Conservation (phyloP, 129 eudicot genomes). For the Logfia minima region DNA sequence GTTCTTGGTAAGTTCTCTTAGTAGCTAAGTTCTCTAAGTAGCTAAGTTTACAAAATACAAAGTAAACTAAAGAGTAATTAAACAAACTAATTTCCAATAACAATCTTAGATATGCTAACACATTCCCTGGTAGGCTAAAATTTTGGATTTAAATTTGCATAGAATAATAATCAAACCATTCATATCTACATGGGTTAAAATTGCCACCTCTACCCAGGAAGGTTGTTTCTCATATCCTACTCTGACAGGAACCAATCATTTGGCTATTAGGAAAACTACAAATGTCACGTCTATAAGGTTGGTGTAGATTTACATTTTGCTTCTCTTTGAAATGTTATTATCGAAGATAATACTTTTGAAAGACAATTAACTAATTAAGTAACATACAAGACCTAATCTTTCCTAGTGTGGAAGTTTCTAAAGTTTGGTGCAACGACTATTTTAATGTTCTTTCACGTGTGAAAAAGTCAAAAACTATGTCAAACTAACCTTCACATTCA, state of each 20-base stretch:
- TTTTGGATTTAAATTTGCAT: neutral
- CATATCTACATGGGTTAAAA: neutral
- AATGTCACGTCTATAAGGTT: neutral
- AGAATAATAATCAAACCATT: neutral
- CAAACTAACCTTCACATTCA: conserved; percentile 11
- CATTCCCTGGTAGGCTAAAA: neutral
- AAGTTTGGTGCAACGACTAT: conserved; percentile 25
- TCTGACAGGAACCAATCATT: neutral
- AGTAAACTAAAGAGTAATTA: too few species aligned
- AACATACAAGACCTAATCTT: conserved; percentile 5
- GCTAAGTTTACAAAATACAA: too few species aligned
- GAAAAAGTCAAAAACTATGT: conserved; percentile 16
- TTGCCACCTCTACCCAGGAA: neutral
- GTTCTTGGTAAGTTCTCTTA: too few species aligned
- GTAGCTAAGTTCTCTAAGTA: too few species aligned
- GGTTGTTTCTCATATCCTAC: conserved; percentile 1
- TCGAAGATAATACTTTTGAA: neutral
- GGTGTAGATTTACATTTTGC: neutral
- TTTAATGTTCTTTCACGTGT: neutral
- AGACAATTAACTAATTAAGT: neutral
- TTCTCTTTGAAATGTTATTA: conserved; percentile 9
- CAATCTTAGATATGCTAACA: too few species aligned
- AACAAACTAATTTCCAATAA: too few species aligned
- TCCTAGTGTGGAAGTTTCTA: conserved; percentile 25
- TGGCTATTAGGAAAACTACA: conserved; percentile 20